Base-by-base conservation (phyloP, 306 rosid species). In the Astragalus glycyphyllos region DNA sequence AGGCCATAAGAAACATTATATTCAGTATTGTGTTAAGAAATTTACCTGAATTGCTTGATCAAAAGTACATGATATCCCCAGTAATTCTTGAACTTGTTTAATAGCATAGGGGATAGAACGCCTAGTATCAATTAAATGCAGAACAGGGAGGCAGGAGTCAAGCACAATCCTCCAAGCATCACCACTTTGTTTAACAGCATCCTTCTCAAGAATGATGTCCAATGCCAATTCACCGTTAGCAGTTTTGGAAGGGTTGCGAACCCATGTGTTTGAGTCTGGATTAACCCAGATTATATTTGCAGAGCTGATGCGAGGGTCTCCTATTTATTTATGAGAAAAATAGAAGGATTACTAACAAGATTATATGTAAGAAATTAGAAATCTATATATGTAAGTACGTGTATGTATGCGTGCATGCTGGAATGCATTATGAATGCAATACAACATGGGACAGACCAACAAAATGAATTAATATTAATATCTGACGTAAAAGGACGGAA, bases 81-180 rank as follows among this genome's bases (percentile, higher is more conserved):
- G 78, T 80, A 94, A 66, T 40, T 89, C 90, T 56, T 94, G 96
- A 71, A 87, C 77, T 80, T 94, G 97, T 82, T 94, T 89, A 11
- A 91, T 84, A 11, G 96, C 90, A 51, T 90, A 91, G 13, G 99
- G 97, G 20, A 86, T 78, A 10, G 97, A 91, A 31, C 97, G 95
- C n/a, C 85, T 82, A 26, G 91, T 87, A 72, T 94, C 97, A 80
- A 94, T 87, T 80, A 94, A 76, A 77, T 91, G 97, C 50, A 94
- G 85, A 42, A 94, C 91, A 7, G 97, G 92, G 72, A 94, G 95
- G 80, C 99, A 94, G 4, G 87, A 90, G 66, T 94, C 97, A 2
- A 89, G 81, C 10, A 91, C 85, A 68, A 80, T 83, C 81, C 99
- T 94, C 99, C 99, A 94, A 20, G 99, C 96, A 83, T 94, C 99